Evolutionary conservation across 75 land plant species (phyloP).

Genomic region (Gnetum montanum): DNA sequence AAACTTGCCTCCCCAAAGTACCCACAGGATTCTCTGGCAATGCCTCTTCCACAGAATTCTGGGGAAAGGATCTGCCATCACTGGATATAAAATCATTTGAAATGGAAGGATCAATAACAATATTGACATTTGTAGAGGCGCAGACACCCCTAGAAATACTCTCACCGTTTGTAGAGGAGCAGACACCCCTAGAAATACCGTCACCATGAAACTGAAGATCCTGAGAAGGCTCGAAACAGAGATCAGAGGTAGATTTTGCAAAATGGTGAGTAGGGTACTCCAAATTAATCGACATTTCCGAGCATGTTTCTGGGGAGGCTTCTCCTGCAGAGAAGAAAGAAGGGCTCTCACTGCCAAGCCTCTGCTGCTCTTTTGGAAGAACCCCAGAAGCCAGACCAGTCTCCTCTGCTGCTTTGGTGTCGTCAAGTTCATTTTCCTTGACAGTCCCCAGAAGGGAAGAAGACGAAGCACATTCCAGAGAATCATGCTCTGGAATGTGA

Average conservation of each 20-base stretch:
- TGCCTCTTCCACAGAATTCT: too few relatives aligned
- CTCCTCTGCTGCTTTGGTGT: not conserved
- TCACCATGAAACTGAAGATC: too few relatives aligned
- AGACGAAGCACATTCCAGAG: not conserved
- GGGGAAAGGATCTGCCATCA: too few relatives aligned
- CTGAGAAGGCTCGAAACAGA: too few relatives aligned
- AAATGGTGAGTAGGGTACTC: not conserved
- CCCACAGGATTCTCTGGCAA: not conserved
- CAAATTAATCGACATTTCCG: conserved; percentile 3
- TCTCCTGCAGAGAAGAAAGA: conserved; percentile 7
- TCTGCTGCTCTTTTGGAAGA: conserved; percentile 7
- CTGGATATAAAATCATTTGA: too few relatives aligned
- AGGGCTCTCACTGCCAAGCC: not conserved
- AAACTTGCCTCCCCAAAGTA: not conserved
- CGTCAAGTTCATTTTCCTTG: not conserved
- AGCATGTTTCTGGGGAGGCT: conserved; percentile 8
- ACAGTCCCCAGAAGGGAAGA: not conserved
- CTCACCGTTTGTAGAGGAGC: too few relatives aligned
- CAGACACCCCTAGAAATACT: too few relatives aligned
- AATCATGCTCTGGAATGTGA: not conserved
- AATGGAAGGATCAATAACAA: too few relatives aligned
- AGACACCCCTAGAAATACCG: too few relatives aligned
- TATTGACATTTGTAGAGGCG: too few relatives aligned
- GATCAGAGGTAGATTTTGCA: too few relatives aligned
- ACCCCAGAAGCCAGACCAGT: not conserved